Base-by-base conservation (phyloP, 2,329 filamentous ascomycete species). In the Hortaea werneckii region DNA sequence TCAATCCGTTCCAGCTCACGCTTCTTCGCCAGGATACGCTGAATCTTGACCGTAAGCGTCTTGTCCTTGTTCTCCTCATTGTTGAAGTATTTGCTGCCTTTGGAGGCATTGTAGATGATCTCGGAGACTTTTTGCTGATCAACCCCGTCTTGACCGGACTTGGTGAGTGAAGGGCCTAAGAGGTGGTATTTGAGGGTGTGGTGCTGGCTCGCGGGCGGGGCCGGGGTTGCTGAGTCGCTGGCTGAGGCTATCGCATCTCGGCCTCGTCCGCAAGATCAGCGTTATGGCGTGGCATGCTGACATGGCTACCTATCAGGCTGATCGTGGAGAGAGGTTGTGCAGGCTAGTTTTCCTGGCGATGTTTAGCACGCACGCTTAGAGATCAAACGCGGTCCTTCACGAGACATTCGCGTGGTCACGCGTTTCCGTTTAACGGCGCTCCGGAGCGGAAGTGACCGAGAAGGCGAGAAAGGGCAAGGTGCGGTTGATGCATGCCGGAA, bases 101-200 rank as follows among this genome's bases (percentile, higher is more conserved):
- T 95, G 11, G 88, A 95, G 8, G 89, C 88, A 64, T 94, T 87
- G 68, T 95, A 96, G 49, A 98, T 98, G 55, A 96, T 83, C 57
- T 96, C 89, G 2, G 89, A 94, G 42, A 98, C 88, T 71, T 92
- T 94, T 52, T 77, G 77, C 68, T 96, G 92, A 58, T 98, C 87
- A n/a, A 96, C 90, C 11, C 79, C 75, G 59, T 94, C 87, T 63
- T 96, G 89, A 1, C 92, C 92, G 29, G 89, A 86, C 65, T 98
- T 98, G 20, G 88, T 90, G 44, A 96, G 71, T 5, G 89, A 95
- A 0, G 89, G 90, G 0, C 92, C 92, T 0, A 96, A 74, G 0
- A 96, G 76, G 46, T 84, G 83, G 65, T 96, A 94, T 60, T 95
- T 95, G 46, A 96, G 74, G 4, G 85, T 88, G 45, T 76, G 72